Percentiles rank a stretch among this genome's conserved stretches.
These are phyloP conservation scores for Leccinum incarnatum DNA, from an alignment of 768 basidiomycete species.

Conservation along the genomic window DNA sequence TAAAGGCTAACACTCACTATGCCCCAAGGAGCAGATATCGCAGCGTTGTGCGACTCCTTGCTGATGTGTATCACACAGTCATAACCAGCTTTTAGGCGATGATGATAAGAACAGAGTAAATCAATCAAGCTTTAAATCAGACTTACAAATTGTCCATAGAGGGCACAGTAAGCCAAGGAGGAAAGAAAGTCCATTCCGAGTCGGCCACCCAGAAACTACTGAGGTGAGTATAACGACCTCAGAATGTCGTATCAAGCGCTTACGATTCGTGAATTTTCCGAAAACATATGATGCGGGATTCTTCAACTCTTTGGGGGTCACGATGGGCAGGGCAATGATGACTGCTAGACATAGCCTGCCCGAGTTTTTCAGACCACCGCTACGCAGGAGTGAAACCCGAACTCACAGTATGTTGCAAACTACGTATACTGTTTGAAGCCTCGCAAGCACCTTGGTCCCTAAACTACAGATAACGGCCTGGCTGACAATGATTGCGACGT, in stretches of 20 bases:
- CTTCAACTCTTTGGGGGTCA: constrained; percentile 55
- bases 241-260: constrained; percentile 6
- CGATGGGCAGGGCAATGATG: constrained; percentile 60
- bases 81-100: constrained; percentile 33
- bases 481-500: constrained; percentile 52
- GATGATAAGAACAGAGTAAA: constrained; percentile 19
- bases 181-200: constrained; percentile 39
- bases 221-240: not conserved
- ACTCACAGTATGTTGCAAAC: constrained; percentile 38
- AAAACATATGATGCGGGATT: constrained; percentile 62
- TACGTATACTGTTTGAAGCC: constrained; percentile 57
- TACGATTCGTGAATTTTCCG: constrained; percentile 57
- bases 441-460: constrained; percentile 59
- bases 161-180: constrained; percentile 46
- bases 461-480: constrained; percentile 66
- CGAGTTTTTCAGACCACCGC: not conserved
- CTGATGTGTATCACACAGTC: constrained; percentile 46
- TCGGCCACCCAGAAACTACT: constrained; percentile 40
- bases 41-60: constrained; percentile 53
- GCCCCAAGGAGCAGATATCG: constrained; percentile 52
- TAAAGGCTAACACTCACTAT: constrained; percentile 35
- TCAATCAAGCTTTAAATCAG: constrained; percentile 33
- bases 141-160: constrained; percentile 41
- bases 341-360: constrained; percentile 15
- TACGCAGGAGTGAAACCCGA: not conserved